Evolutionary conservation across 495 filamentous ascomycete genomes (phyloP).

Genomic region (Aspergillus asperescens): DNA sequence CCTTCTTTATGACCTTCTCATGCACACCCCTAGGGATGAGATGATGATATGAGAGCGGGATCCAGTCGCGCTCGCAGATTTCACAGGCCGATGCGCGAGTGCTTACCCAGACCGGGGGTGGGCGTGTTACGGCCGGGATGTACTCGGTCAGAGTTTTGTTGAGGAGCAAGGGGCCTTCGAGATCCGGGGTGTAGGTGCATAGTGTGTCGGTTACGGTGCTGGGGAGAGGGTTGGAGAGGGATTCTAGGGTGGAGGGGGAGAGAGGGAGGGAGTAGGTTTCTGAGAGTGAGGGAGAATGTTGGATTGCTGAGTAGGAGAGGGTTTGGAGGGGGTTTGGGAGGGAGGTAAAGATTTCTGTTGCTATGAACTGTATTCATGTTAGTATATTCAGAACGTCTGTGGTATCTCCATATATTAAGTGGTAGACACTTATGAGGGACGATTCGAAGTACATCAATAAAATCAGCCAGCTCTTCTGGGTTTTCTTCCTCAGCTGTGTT

Average conservation of each 20-base stretch:
- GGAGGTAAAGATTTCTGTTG: conserved; percentile 58
- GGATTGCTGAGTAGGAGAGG: conserved; percentile 53
- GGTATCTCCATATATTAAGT: not conserved
- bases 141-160: conserved; percentile 56
- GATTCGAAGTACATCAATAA: not conserved
- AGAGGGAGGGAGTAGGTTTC: conserved; percentile 48
- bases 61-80: conserved; percentile 73
- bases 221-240: conserved; percentile 43
- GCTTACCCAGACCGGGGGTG: conserved; percentile 55
- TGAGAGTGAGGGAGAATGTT: conserved; percentile 45
- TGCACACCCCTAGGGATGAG: conserved; percentile 73
- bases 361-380: conserved; percentile 57
- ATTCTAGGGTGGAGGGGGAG: conserved; percentile 35
- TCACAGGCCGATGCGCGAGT: conserved; percentile 64
- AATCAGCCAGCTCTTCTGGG: conserved; percentile 2
- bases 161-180: conserved; percentile 49
- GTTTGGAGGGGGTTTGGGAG: conserved; percentile 56
- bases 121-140: conserved; percentile 45
- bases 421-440: not conserved
- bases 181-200: conserved; percentile 36
- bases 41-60: conserved; percentile 78
- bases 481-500: not conserved
- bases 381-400: not conserved
- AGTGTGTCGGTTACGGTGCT: conserved; percentile 55
- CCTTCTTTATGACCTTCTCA: conserved; percentile 70